Base-by-base conservation (phyloP, 2,329 filamentous ascomycete genomes). In the Penicillium sp. region DNA sequence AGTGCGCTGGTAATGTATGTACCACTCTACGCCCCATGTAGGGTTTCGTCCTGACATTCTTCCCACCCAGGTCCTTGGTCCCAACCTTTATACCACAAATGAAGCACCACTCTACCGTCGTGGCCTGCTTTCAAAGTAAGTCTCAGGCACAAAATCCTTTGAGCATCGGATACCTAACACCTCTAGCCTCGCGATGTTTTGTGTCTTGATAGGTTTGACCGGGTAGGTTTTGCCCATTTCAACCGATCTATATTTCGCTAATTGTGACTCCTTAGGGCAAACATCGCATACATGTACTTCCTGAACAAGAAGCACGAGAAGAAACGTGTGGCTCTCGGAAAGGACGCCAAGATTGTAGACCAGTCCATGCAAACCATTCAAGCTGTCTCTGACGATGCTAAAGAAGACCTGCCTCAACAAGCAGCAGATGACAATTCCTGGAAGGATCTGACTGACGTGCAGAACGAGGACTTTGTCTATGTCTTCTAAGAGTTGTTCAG, bases 381-480 rank as follows among this genome's bases (percentile, higher is more conserved):
- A 31, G 58, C 60, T 12, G 58, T 61, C 9, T 54, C 57, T 1
- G 52, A 58, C 4, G 27, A 44, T 1, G 64, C 67, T 46, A 70
- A 73, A 34, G 65, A 71, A 13, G 71, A 66, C 5, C 57, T 58
- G 23, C 61, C 60, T 35, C 66, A 68, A 50, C 63, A 53, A 23
- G 64, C 61, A 4, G 65, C 68, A 12, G 75, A 78, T 1, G 77
- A 82, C 27, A 77, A 80, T 59, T 78, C 80, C 1, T 82, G 83
- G 63, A 79, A 81, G 47, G 85, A 88, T 65, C 69, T 81, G 18
- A 86, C 83, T 16, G 84, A 86, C 65, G 68, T 82, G 62, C 74
- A 81, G 69, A 86, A 86, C 58, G 83, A 86, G 63, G 83, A 86
- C 57, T 87, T 87, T 62, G 76, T 86, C 7, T 87, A 83, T 68